Evolutionary conservation across 2,329 filamentous ascomycete genomes (phyloP).

Genomic region (Pseudocercospora eumusae): DNA sequence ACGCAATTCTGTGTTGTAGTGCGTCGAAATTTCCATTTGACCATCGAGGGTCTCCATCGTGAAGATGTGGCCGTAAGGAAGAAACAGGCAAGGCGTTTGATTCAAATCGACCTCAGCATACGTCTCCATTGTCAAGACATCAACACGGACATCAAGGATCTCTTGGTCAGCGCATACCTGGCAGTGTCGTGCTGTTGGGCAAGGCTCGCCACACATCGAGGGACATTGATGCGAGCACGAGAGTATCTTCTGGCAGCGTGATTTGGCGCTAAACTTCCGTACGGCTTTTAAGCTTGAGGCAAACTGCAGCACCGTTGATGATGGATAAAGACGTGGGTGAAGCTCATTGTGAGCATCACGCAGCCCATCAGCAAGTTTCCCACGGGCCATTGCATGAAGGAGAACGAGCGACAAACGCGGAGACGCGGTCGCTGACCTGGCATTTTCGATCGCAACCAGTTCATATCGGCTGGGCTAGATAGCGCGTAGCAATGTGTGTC

Average conservation of each 20-base stretch:
- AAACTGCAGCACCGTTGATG: neutral
- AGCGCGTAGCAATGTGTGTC: too few relatives aligned
- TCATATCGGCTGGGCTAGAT: too few relatives aligned
- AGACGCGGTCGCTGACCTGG: too few relatives aligned
- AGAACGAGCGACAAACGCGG: too few relatives aligned
- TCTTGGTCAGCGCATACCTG: slow-evolving; percentile 55
- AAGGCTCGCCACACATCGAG: slow-evolving; percentile 65
- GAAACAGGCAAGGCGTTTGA: slow-evolving; percentile 63
- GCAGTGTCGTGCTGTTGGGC: slow-evolving; percentile 57
- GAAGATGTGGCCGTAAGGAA: slow-evolving; percentile 64
- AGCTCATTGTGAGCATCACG: too few relatives aligned
- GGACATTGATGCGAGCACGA: slow-evolving; percentile 65
- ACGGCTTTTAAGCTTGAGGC: neutral
- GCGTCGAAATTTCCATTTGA: slow-evolving; percentile 55
- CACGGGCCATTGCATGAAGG: too few relatives aligned
- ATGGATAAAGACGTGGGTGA: neutral
- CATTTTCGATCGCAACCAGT: too few relatives aligned
- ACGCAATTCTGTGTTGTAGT: slow-evolving; percentile 50
- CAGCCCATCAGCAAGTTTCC: too few relatives aligned
- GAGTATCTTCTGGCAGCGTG: slow-evolving; percentile 57
- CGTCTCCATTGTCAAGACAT: slow-evolving; percentile 56
- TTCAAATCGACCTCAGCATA: slow-evolving; percentile 62
- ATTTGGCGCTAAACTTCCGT: neutral
- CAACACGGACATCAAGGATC: slow-evolving; percentile 54
- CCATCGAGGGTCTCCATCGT: slow-evolving; percentile 63